Evolutionary conservation across 2,329 filamentous ascomycete genomes (phyloP).

Genomic region (Neofusicoccum sp.): DNA sequence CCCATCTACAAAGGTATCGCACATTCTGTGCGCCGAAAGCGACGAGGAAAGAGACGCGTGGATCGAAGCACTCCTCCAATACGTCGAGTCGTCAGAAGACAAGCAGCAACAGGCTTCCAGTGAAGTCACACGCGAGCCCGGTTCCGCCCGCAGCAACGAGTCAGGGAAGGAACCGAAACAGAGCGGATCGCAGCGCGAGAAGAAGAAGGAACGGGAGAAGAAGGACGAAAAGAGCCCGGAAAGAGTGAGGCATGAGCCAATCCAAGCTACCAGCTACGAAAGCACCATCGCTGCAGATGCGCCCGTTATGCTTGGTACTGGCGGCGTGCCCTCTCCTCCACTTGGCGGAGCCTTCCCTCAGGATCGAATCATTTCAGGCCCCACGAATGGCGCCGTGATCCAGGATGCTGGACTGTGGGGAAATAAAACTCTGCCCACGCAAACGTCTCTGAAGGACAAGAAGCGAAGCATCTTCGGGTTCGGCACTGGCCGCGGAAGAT

Average conservation of each 20-base stretch:
- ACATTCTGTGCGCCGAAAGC: constrained; percentile 93
- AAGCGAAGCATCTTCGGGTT: constrained; percentile 71
- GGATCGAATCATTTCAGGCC: constrained; percentile 68
- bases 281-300: constrained; percentile 58
- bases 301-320: constrained; percentile 49
- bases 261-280: constrained; percentile 56
- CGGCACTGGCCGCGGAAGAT: constrained; percentile 52
- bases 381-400: constrained; percentile 80
- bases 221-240: constrained; percentile 5
- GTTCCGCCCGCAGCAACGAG: constrained; percentile 22
- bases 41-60: constrained; percentile 89
- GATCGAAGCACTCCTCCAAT: constrained; percentile 86
- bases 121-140: constrained; percentile 44
- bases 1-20: constrained; percentile 79
- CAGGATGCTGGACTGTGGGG: constrained; percentile 82
- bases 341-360: constrained; percentile 37
- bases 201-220: background rate
- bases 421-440: constrained; percentile 61
- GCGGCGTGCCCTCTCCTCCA: constrained; percentile 31
- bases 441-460: constrained; percentile 70
- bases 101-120: constrained; percentile 27
- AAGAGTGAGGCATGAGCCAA: constrained; percentile 11
- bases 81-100: constrained; percentile 73
- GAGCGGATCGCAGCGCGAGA: constrained; percentile 21
- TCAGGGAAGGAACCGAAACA: constrained; percentile 41